Base-by-base conservation (phyloP, 306 rosid species). In the Cicer chorassanicum region DNA sequence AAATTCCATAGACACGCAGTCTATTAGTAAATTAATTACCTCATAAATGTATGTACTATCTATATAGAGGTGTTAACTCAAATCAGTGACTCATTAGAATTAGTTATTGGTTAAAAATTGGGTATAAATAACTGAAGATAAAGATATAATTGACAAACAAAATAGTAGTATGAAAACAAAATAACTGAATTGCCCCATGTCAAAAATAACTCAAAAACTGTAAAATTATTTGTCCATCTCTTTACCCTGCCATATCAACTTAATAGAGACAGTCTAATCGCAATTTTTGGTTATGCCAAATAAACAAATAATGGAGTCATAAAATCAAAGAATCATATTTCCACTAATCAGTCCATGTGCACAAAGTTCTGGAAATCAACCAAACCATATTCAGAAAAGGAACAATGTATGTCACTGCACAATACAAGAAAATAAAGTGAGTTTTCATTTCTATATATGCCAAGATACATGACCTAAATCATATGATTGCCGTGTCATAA, bases 391-490 rank as follows among this genome's bases (percentile, higher is more conserved):
- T 59, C 10, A 40, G 61, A 56, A 40, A 44, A 62, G 0, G 29
- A 64, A 57, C 77, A 66, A n/a, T 42, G 70, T 12, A 46, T 36
- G 64, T 74, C 48, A 44, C 75, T 38, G 60, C 55, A 78, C 68
- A 79, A 4, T 16, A 73, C 24, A 78, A 56, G 66, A 76, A 68
- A 68, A 73, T 44, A 45, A 69, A 53, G 72, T 63, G 70, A 73
- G 72, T 48, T 80, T 78, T 65, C 83, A 65, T 80, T 83, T 84
- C 34, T 68, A 53, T 63, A 68, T 53, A 15, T 66, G 70, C 59
- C 80, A 75, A 57, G 79, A 76, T 82, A 82, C 81, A 83, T 64
- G 73, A 70, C 63, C 85, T 69, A 74, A 75, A 57, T 65, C 61
- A 49, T 65, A 10, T 44, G 42, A 8, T 82, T 82, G 74, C 72